Evolutionary conservation across 306 rosid species (phyloP), one percentile per base, ranked within the genome.

Genomic region (Cucumis melo): DNA sequence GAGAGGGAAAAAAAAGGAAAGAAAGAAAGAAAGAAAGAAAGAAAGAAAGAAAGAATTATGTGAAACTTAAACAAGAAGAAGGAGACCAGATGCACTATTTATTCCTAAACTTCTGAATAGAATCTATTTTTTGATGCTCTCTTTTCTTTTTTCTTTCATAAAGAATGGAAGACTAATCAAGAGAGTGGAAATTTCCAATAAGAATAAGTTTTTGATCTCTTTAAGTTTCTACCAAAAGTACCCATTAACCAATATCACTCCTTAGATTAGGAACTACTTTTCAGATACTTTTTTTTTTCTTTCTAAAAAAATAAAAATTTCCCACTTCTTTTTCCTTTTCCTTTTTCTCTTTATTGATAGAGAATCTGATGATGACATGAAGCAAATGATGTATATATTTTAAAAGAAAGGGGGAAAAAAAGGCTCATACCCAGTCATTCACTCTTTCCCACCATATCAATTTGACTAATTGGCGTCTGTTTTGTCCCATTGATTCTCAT

Each of bases 201-300:
- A 62, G 11, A 41, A 66, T 39, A 66, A 41, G 54, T 6, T 66
- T 41, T n/a, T 41, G 0, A 41, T 66, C 32, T 20, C 73, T 66
- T 66, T 41, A 41, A 20, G 53, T 66, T 66, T 66, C 54, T 41
- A 66, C 54, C 73, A 66, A 66, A 66, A 66, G 54, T 41, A 20
- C 19, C 50, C 16, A 65, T 65, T 15, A 17, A 36, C 50, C 72
- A 65, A 38, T 65, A 17, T 65, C 50, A 2, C 50, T 65, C 36
- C 77, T 87, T 85, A 87, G 87, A 87, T 56, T 67, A 83, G 85
- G 81, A 77, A 89, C 88, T 86, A 78, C 81, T 36, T 65, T 48
- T 54, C 51, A 65, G 83, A 79, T 85, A 81, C 74, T 14, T 75
- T 41, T 19, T 65, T 19, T n/a, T 39, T 21, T 21, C 4, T 1